Base-by-base conservation (phyloP, 2,329 filamentous ascomycete genomes). In the Fusarium sp. region DNA sequence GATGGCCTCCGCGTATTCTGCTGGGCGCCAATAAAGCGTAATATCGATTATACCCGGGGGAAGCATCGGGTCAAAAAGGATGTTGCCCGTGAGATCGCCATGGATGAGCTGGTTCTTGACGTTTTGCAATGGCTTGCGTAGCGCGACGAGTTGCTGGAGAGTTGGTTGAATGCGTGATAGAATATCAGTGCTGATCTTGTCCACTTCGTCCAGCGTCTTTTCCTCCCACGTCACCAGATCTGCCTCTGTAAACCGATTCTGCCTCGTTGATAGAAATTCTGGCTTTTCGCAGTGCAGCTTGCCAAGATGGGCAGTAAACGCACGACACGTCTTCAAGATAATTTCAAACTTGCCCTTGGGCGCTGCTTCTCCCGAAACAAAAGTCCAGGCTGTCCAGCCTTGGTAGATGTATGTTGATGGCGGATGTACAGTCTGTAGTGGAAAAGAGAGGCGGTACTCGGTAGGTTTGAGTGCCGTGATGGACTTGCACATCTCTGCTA, bases 11-110 rank as follows among this genome's bases (percentile, higher is more conserved):
- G 58, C 46, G 25, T 60, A 56, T 2, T 32, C 27, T 8, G 13
- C 55, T 2, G 50, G 50, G 2, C 58, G 21, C 57, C 42, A 60
- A 42, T 60, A 60, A 3, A 55, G 35, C 1, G 50, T 61, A 4
- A 61, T 39, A 0, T 60, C 50, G 3, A 61, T 56, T 15, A 61
- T 61, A 6, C 29, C 29, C 0, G 55, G 54, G 2, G 41, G 27
- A 0, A 2, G 4, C 3, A 14, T 15, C 4, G 21, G 3, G 10
- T 53, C 9, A 3, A 61, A 59, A 0, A 61, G 23, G 2, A 61
- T 32, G 31, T 61, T 59, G 11, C 57, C 45, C 0, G 45, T 59
- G 3, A 61, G 36, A 29, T 61, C 49, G 2, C 57, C 54, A 6
- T 59, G 54, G 3, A 61, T 48, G 1, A 59, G 41, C 6, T 61